Evolutionary conservation across 192 early-diverging fungal genomes (phyloP), one percentile per base, ranked within the genome.

Genomic region (Backusella parvicylindrica): DNA sequence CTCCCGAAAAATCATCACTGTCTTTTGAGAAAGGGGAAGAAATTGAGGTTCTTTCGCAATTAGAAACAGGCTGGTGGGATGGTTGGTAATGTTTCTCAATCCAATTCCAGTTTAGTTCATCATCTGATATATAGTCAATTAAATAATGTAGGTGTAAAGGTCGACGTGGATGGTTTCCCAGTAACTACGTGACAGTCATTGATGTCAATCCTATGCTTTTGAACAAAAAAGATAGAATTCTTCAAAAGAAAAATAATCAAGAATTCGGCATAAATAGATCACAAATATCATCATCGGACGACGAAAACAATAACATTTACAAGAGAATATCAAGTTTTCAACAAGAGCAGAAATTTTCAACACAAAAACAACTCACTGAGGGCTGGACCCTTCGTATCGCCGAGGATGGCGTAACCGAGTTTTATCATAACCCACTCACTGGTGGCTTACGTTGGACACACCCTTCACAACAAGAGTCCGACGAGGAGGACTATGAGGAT

Each of bases 61-160:
- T 98, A 28, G 91, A 92, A 73, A 94, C 94, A 0, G 98, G 97
- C 15, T 99, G 98, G 98, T 99, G 98, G 98, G 95, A 97, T 79
- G 98, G 98, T 18, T 82, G 92, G 80, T 71, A 75, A 66, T 36
- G 60, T 37, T 36, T 36, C 30, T 32, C 18, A 72, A 30, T 74
- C 26, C 23, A 26, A 18, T 16, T 31, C 12, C 64, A 75, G 21
- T 49, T 33, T 23, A 37, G 26, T 56, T 63, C 23, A 37, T 30
- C 21, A 35, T 60, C 37, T 67, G n/a, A 12, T 3, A 11, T 30
- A 38, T 2, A 13, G 12, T 73, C 2, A 68, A 50, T 68, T 28
- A 32, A 53, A n/a, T n/a, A 30, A 21, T 71, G 7, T 53, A 79
- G 78, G 75, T 93, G 91, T 76, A 86, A 87, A 65, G 91, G 88